Percentiles rank a stretch among this genome's conserved stretches.
Evolutionary conservation across 768 basidiomycete species (phyloP).

Genomic region (Pleurotus tuoliensis): DNA sequence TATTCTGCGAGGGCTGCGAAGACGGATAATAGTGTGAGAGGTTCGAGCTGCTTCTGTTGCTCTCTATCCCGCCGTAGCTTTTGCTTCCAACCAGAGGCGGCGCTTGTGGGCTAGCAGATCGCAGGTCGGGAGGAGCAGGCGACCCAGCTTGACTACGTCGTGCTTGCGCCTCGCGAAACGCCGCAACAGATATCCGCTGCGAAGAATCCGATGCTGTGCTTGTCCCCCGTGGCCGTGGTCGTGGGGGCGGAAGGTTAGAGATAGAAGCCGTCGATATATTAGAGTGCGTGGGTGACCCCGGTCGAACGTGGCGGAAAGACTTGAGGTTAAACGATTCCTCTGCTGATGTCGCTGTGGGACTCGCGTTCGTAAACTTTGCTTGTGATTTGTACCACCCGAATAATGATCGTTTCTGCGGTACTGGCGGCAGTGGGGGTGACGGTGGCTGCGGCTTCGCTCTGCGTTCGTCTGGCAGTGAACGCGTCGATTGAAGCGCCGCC

Average conservation of each 20-base stretch:
- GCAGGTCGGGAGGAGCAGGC: slow-evolving; percentile 45
- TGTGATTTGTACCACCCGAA: slow-evolving; percentile 40
- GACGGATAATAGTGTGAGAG: slow-evolving; percentile 1
- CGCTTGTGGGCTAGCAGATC: slow-evolving; percentile 33
- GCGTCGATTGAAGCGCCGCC: slow-evolving; percentile 50
- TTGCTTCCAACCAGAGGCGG: background rate
- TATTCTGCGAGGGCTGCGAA: background rate
- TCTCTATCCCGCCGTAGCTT: slow-evolving; percentile 1
- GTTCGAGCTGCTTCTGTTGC: slow-evolving; percentile 5
- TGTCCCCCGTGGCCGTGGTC: slow-evolving; percentile 51
- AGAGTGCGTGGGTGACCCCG: slow-evolving; percentile 29
- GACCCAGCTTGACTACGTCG: slow-evolving; percentile 59
- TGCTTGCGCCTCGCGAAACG: slow-evolving; percentile 76
- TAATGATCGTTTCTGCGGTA: slow-evolving; percentile 27
- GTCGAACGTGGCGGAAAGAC: slow-evolving; percentile 67
- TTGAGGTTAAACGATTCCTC: slow-evolving; percentile 64
- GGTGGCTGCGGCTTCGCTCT: slow-evolving; percentile 15
- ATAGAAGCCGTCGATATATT: slow-evolving; percentile 25
- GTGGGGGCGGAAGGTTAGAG: slow-evolving; percentile 23
- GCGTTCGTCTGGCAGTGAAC: slow-evolving; percentile 53
- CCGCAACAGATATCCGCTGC: slow-evolving; percentile 76
- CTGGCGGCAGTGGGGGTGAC: slow-evolving; percentile 14
- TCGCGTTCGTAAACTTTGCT: slow-evolving; percentile 11
- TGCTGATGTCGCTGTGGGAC: slow-evolving; percentile 11
- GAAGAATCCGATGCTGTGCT: slow-evolving; percentile 62